These are phyloP conservation scores for Drechslera avenae DNA, from an alignment of 2,329 filamentous ascomycete species.

Conservation along the genomic window DNA sequence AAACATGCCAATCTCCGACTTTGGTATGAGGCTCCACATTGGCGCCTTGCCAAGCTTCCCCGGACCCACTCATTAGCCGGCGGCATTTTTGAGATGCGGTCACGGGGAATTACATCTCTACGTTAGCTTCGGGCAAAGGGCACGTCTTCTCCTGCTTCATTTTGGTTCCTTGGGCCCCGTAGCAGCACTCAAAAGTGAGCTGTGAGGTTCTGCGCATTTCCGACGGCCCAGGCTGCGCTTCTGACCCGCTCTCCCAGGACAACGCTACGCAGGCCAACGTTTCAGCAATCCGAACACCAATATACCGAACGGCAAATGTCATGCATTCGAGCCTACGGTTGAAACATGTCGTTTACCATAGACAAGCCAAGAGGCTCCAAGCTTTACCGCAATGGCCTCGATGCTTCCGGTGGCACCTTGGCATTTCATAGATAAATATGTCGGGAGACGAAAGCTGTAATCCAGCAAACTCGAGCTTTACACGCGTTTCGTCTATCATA, in stretches of 20 bases:
- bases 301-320: not conserved
- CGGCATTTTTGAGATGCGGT: constrained; percentile 16
- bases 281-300: not conserved
- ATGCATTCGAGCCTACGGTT: constrained; percentile 21
- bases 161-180: not conserved
- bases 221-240: too few relatives aligned
- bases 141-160: not conserved
- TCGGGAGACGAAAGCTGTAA: not conserved
- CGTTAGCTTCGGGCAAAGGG: constrained; percentile 26
- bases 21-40: constrained; percentile 8
- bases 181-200: not conserved
- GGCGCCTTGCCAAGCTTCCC: constrained; percentile 11
- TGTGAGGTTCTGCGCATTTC: not conserved
- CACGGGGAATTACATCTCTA: constrained; percentile 4
- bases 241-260: too few relatives aligned
- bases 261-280: not conserved
- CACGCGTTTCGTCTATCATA: not conserved
- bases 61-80: constrained; percentile 29
- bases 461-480: not conserved
- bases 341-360: constrained; percentile 30
- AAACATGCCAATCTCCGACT: not conserved
- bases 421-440: constrained; percentile 24
- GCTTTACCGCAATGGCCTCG: constrained; percentile 11
- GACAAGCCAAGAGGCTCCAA: constrained; percentile 38
- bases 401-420: constrained; percentile 2